Evolutionary conservation across 2,329 filamentous ascomycete genomes (phyloP).

Genomic region (Epicoccum sorghinum): DNA sequence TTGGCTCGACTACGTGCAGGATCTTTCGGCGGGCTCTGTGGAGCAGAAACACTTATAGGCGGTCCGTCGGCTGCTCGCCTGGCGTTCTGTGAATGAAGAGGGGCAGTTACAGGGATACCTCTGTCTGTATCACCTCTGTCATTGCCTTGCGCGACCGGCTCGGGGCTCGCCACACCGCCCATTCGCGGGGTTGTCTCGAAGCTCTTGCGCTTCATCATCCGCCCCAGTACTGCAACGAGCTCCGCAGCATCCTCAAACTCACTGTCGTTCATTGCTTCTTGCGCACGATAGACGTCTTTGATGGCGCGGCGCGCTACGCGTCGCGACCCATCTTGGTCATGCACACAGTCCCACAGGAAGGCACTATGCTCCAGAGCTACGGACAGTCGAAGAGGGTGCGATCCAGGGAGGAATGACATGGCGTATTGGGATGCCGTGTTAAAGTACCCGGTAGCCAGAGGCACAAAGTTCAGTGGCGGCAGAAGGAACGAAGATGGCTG

Average conservation of each 20-base stretch:
- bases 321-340: slow-evolving; percentile 78
- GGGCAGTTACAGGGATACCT: slow-evolving; percentile 15
- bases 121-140: slow-evolving; percentile 17
- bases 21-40: slow-evolving; percentile 28
- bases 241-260: slow-evolving; percentile 93
- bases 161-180: slow-evolving; percentile 39
- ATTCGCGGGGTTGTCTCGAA: slow-evolving; percentile 47
- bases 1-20: slow-evolving; percentile 37
- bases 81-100: slow-evolving; percentile 31
- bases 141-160: slow-evolving; percentile 25
- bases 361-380: slow-evolving; percentile 92
- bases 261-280: slow-evolving; percentile 92
- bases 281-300: slow-evolving; percentile 86
- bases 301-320: slow-evolving; percentile 82
- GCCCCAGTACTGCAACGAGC: slow-evolving; percentile 82
- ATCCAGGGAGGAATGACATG: slow-evolving; percentile 78
- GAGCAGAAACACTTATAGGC: slow-evolving; percentile 27
- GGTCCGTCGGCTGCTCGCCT: slow-evolving; percentile 36
- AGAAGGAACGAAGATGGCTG: slow-evolving; percentile 74
- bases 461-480: slow-evolving; percentile 79
- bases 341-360: slow-evolving; percentile 90
- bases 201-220: slow-evolving; percentile 77
- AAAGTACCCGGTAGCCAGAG: slow-evolving; percentile 81
- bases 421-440: slow-evolving; percentile 76
- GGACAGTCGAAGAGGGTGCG: slow-evolving; percentile 85